Evolutionary conservation across 768 basidiomycete genomes (phyloP).

Genomic region (Boletus barrowsii): DNA sequence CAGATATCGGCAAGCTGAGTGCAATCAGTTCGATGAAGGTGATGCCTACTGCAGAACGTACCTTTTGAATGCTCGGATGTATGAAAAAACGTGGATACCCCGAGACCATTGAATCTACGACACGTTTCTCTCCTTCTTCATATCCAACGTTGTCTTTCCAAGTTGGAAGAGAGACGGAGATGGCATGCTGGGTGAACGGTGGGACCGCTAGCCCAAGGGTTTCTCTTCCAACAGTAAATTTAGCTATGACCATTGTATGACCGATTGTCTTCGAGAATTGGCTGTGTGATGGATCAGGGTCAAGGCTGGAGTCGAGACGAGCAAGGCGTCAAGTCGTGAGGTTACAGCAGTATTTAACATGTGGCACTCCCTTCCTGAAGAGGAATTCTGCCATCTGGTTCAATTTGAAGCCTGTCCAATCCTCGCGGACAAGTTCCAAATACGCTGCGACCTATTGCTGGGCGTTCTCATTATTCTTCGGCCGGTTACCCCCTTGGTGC

Average conservation of each 20-base stretch:
- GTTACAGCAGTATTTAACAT: too few species aligned
- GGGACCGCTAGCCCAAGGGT: constrained; percentile 55
- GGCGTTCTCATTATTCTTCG: background rate
- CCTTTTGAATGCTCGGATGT: constrained; percentile 80
- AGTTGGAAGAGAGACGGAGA: constrained; percentile 91
- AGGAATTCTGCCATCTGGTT: too few species aligned
- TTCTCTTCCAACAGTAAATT: constrained; percentile 6
- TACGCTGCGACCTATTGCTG: too few species aligned
- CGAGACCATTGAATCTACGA: constrained; percentile 74
- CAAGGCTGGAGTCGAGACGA: too few species aligned
- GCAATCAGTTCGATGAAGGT: background rate
- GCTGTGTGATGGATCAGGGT: too few species aligned
- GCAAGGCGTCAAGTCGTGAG: too few species aligned
- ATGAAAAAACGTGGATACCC: constrained; percentile 97
- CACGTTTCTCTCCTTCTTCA: constrained; percentile 82
- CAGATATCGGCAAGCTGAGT: constrained; percentile 74
- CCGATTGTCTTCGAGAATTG: background rate
- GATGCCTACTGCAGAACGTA: constrained; percentile 33
- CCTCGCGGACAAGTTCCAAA: too few species aligned
- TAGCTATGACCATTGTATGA: constrained; percentile 4
- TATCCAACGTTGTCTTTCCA: constrained; percentile 92
- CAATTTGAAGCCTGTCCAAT: too few species aligned
- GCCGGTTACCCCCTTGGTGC: background rate
- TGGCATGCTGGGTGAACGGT: constrained; percentile 77
- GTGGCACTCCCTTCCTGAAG: too few species aligned